phyloP scores from a whole-genome alignment of 2,329 filamentous ascomycete genomes.

The Pseudocercospora ulei region DNA sequence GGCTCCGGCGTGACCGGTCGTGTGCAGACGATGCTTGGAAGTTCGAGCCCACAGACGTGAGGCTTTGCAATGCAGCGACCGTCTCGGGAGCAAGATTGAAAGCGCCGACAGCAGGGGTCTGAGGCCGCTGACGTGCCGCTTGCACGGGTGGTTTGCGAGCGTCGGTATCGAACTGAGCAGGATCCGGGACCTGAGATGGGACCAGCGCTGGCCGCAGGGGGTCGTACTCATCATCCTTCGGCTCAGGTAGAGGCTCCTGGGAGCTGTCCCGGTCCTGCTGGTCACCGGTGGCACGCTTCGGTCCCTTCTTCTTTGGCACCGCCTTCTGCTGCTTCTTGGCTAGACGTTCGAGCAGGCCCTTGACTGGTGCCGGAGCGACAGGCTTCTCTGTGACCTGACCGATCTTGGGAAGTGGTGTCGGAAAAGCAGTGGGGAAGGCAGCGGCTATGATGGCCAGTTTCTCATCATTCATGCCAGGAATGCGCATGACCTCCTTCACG shows the following conservation, averaged over 20 bases:
- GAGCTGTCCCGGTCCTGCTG: slow-evolving; percentile 15
- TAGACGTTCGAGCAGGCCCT: slow-evolving; percentile 23
- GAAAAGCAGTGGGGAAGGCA: slow-evolving; percentile 35
- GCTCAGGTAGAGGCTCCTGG: slow-evolving; percentile 33
- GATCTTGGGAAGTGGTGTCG: slow-evolving; percentile 39
- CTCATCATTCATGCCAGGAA: slow-evolving; percentile 49
- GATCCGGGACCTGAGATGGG: slow-evolving; percentile 21
- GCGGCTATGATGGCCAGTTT: slow-evolving; percentile 37
- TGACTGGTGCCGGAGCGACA: slow-evolving; percentile 17
- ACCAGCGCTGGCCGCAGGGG: slow-evolving; percentile 36
- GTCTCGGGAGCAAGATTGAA: slow-evolving; percentile 23
- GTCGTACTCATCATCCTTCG: slow-evolving; percentile 44
- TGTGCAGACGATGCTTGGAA: neutral
- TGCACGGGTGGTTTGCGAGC: slow-evolving; percentile 18
- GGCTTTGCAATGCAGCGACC: slow-evolving; percentile 22
- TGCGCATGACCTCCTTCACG: slow-evolving; percentile 43
- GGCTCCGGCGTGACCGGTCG: slow-evolving; percentile 17
- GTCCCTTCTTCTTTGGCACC: slow-evolving; percentile 28
- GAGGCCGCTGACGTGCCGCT: neutral
- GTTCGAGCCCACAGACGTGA: slow-evolving; percentile 9
- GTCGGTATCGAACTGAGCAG: slow-evolving; percentile 30
- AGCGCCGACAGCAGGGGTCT: slow-evolving; percentile 2
- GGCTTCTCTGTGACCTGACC: slow-evolving; percentile 32
- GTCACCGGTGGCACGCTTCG: slow-evolving; percentile 25
- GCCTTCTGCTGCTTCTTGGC: slow-evolving; percentile 27